Evolutionary conservation across 306 rosid genomes (phyloP).

Genomic region (Glycine latifolia): DNA sequence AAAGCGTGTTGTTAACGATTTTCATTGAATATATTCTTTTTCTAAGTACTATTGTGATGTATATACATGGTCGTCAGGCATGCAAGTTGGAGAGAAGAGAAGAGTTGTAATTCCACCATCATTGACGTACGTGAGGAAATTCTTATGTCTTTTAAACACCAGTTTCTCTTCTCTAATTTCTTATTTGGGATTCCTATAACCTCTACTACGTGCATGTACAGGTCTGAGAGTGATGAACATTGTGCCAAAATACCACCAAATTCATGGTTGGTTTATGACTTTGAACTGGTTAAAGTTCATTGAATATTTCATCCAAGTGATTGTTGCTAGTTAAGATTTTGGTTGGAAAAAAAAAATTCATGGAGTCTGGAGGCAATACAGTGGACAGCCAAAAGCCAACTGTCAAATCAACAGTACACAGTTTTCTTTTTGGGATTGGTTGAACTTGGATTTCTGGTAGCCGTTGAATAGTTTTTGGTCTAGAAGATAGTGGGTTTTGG

Average conservation of each 20-base stretch:
- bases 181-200: conserved; percentile 26
- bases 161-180: background rate
- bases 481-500: background rate
- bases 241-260: conserved; percentile 64
- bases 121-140: conserved; percentile 62
- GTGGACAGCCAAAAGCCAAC: conserved; percentile 1
- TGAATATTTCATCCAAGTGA: conserved; percentile 44
- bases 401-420: background rate
- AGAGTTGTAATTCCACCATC: conserved; percentile 84
- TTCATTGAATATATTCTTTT: background rate
- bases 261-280: conserved; percentile 81
- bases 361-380: background rate
- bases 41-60: background rate
- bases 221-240: conserved; percentile 60
- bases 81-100: conserved; percentile 84
- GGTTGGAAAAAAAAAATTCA: background rate
- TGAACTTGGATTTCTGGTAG: conserved; percentile 30
- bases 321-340: conserved; percentile 19
- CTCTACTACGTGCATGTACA: conserved; percentile 48
- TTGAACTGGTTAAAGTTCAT: conserved; percentile 74
- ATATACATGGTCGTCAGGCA: conserved; percentile 59
- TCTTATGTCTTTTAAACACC: conserved; percentile 3
- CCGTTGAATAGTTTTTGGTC: background rate
- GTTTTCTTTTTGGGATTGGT: background rate
- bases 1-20: background rate